These are phyloP conservation scores for Pseudocercospora vitis DNA, from an alignment of 2,329 filamentous ascomycete species.

Conservation along the genomic window DNA sequence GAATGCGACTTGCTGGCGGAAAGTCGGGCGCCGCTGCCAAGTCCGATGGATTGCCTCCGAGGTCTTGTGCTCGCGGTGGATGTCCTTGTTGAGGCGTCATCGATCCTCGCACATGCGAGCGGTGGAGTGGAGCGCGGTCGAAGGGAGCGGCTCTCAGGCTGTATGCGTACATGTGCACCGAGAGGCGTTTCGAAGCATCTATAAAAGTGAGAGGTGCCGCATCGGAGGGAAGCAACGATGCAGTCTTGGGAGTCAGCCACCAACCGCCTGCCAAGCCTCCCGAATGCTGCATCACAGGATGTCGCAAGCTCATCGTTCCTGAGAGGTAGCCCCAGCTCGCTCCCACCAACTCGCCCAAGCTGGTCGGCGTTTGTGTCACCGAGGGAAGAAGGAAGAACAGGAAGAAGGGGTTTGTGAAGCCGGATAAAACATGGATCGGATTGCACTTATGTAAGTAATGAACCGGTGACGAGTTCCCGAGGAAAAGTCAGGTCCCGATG, in stretches of 20 bases:
- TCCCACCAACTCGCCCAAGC: too few species aligned
- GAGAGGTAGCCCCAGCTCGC: too few species aligned
- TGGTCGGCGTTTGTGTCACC: too few species aligned
- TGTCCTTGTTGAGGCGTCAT: neutral
- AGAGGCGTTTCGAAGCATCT: neutral
- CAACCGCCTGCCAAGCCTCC: constrained; percentile 1
- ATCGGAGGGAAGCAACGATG: neutral
- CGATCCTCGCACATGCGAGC: too few species aligned
- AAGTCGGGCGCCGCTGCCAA: neutral
- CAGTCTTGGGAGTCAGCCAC: neutral
- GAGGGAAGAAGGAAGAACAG: too few species aligned
- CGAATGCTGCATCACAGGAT: neutral
- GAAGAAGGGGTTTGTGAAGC: too few species aligned
- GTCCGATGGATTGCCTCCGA: neutral
- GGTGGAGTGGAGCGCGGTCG: neutral
- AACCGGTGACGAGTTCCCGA: too few species aligned
- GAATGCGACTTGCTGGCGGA: constrained; percentile 1
- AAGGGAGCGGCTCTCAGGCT: neutral
- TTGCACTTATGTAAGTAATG: too few species aligned
- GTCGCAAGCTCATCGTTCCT: neutral
- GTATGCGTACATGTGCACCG: neutral
- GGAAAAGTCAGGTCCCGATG: too few species aligned
- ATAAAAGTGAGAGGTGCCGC: neutral
- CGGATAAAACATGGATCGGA: too few species aligned
- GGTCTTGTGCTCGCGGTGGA: neutral